Evolutionary conservation across 208 protist genomes (phyloP), one percentile per base, ranked within the genome.

Genomic region (Trypanosoma scelopori): DNA sequence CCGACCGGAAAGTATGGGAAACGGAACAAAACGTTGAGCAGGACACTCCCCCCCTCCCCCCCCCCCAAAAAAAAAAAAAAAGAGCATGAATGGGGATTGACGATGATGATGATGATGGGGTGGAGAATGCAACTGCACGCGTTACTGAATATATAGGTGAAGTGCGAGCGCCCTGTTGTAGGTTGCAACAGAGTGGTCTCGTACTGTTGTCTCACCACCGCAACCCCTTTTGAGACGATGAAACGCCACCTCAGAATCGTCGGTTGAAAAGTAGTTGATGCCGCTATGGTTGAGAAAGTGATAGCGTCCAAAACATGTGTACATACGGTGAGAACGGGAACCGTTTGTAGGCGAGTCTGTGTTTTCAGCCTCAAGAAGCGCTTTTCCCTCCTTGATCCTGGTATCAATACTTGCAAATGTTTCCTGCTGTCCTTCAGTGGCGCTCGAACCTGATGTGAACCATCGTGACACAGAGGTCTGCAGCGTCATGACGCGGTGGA

Each of bases 121-220:
- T 37, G 9, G 32, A 37, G 9, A 9, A 11, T 37, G 9, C 32
- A 37, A 3, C 32, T 37, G 45, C 6, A 48, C 5, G 2, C 12
- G 45, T 55, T 35, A 59, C 15, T 3, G 11, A 12, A 1, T 25
- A 58, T 85, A 80, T 35, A 93, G 69, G 48, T 87, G 79, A 11
- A 87, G 43, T 74, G 85, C 79, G 52, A 89, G 9, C 13, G 75
- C 81, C 16, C 84, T 69, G 52, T 91, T 89, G 66, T 93, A 93
- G 37, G 76, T 76, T 16, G 68, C 55, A 15, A 93, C 59, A 15
- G 72, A 82, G 68, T 93, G 87, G 45, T 91, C 82, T 50, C 79
- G 55, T 41, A 81, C 20, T 27, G 48, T 46, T 25, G 45, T 74
- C 41, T 55, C 60, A 12, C 60, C 56, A 11, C 65, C 69, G 52